Percentiles rank a stretch among this genome's conserved stretches.
phyloP scores from a whole-genome alignment of 345 rosid species.

The Brassica carinata region DNA sequence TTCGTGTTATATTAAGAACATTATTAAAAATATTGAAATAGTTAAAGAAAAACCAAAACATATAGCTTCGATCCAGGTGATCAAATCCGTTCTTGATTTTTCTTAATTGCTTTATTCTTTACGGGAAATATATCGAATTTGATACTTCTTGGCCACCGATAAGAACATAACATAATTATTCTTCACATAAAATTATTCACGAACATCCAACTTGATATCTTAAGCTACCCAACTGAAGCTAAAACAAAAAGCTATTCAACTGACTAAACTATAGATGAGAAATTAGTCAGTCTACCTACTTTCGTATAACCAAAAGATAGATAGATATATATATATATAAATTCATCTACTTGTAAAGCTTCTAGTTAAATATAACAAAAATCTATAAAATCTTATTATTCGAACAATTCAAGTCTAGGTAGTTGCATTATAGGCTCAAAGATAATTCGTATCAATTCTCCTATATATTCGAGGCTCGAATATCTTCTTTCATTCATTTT shows the following conservation, averaged over 20 bases:
- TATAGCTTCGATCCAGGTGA: background rate
- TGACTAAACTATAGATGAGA: background rate
- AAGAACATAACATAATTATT: constrained; percentile 1
- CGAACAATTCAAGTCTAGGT: background rate
- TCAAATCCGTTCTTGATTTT: background rate
- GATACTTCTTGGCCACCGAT: constrained; percentile 23
- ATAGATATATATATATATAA: background rate
- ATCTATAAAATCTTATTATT: background rate
- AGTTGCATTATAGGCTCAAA: background rate
- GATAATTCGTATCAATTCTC: background rate
- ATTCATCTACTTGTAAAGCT: background rate
- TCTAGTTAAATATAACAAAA: background rate
- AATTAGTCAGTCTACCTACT: background rate
- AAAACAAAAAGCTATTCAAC: constrained; percentile 2
- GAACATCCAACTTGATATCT: background rate
- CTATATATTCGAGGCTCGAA: background rate
- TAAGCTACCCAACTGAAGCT: constrained; percentile 8
- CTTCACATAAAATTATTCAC: background rate
- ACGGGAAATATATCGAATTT: constrained; percentile 6
- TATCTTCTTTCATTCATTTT: no score
- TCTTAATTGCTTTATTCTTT: background rate
- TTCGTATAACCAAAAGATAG: background rate
- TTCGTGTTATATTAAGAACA: background rate
- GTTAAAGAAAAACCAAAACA: background rate
- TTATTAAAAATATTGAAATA: background rate